Conservation (phyloP, 2,329 filamentous ascomycete genomes). For the Pseudogymnoascus sp. region DNA sequence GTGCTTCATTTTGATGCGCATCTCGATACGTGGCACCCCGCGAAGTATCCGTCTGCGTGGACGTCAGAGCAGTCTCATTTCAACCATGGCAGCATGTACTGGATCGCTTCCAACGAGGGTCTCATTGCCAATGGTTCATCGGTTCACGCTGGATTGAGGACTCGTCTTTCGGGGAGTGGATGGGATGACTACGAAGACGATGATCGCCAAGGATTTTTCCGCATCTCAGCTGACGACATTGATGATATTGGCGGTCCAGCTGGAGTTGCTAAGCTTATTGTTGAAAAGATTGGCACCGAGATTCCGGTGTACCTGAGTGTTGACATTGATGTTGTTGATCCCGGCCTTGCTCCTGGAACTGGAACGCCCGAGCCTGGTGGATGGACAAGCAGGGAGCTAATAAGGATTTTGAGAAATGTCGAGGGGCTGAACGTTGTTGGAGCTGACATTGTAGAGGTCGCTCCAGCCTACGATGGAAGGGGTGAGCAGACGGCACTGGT, state of each 20-base stretch:
- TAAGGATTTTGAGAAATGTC: constrained; percentile 73
- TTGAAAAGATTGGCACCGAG: constrained; percentile 64
- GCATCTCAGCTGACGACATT: constrained; percentile 79
- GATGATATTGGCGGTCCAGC: constrained; percentile 67
- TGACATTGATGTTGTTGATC: constrained; percentile 77
- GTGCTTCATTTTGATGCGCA: constrained; percentile 68
- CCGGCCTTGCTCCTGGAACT: constrained; percentile 63
- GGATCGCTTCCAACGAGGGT: constrained; percentile 75
- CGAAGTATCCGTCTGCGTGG: constrained; percentile 75
- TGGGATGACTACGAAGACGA: constrained; percentile 67
- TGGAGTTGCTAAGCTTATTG: constrained; percentile 65
- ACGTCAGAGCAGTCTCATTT: constrained; percentile 63
- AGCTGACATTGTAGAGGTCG: constrained; percentile 84
- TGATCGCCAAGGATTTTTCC: constrained; percentile 67
- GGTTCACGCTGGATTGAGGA: constrained; percentile 79
- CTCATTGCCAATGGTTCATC: constrained; percentile 67
- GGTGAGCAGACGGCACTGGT: constrained; percentile 78
- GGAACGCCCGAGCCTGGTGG: constrained; percentile 87
- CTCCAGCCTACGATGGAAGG: constrained; percentile 73
- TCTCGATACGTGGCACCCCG: constrained; percentile 33
- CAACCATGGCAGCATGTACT: constrained; percentile 89
- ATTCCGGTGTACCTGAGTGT: constrained; percentile 75
- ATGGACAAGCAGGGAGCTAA: constrained; percentile 85
- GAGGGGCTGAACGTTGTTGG: constrained; percentile 81
- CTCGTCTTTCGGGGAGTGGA: constrained; percentile 60